phyloP scores from a whole-genome alignment of 1,139 yeast species.

The Candida sanyaensis region DNA sequence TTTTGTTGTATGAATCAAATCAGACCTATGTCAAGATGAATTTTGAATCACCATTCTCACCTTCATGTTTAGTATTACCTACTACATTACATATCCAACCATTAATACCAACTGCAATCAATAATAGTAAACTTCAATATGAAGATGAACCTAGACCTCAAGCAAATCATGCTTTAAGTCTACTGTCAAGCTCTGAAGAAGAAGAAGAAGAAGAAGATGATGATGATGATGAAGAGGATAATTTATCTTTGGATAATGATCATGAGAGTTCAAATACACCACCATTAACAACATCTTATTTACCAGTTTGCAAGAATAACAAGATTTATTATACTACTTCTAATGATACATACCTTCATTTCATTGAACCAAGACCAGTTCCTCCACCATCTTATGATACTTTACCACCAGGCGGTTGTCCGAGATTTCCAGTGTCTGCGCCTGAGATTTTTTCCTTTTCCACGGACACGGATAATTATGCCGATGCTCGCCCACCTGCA shows the following conservation, averaged over 20 bases:
- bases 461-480: not conserved
- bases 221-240: constrained; percentile 5
- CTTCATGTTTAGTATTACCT: not conserved
- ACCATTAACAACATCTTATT: constrained; percentile 11
- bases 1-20: too few species aligned
- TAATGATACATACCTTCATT: constrained; percentile 28
- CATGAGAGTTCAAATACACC: constrained; percentile 11
- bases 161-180: constrained; percentile 2
- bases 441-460: constrained; percentile 10
- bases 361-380: constrained; percentile 53
- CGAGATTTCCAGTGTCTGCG: constrained; percentile 46
- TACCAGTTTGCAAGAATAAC: not conserved
- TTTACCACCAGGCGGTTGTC: constrained; percentile 53
- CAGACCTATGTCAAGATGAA: constrained; percentile 6
- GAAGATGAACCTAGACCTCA: constrained; percentile 1
- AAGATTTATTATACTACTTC: constrained; percentile 1
- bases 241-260: constrained; percentile 7
- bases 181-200: constrained; percentile 8
- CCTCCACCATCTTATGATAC: constrained; percentile 49
- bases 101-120: constrained; percentile 6
- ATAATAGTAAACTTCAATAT: not conserved
- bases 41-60: constrained; percentile 1
- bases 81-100: constrained; percentile 11
- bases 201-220: constrained; percentile 6
- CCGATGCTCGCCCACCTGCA: constrained; percentile 37